Evolutionary conservation across 2,329 filamentous ascomycete genomes (phyloP).

Genomic region (Ploettnerulaceae sp.): DNA sequence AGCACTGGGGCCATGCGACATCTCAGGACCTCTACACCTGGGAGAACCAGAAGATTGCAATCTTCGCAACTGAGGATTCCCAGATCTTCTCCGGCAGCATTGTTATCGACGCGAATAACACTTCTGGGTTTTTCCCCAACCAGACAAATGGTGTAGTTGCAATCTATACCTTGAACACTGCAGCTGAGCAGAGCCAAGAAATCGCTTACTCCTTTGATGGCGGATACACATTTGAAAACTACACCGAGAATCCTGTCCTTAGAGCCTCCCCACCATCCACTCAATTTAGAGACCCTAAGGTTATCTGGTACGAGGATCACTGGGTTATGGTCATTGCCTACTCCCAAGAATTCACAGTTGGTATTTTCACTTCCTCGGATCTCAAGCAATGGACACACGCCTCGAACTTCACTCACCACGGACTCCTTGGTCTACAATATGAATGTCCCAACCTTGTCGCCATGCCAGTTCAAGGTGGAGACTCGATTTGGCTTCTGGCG

Average conservation of each 20-base stretch:
- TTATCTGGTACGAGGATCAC: constrained; percentile 50
- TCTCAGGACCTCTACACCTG: constrained; percentile 58
- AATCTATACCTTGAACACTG: constrained; percentile 44
- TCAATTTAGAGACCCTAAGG: constrained; percentile 63
- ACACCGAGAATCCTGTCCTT: constrained; percentile 56
- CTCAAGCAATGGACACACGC: constrained; percentile 53
- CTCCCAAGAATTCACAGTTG: constrained; percentile 50
- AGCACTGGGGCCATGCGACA: constrained; percentile 65
- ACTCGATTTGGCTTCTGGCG: constrained; percentile 40
- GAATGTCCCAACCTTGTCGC: constrained; percentile 60
- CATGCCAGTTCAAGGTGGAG: constrained; percentile 42
- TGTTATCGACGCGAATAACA: constrained; percentile 59
- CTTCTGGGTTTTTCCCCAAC: constrained; percentile 58
- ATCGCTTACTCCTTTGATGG: constrained; percentile 59
- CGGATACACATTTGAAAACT: constrained; percentile 57
- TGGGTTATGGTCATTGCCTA: constrained; percentile 58
- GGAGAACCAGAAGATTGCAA: constrained; percentile 59
- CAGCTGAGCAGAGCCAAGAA: constrained; percentile 46
- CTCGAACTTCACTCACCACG: constrained; percentile 54
- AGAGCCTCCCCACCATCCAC: constrained; percentile 39
- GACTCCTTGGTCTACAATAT: constrained; percentile 39
- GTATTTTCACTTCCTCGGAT: constrained; percentile 57
- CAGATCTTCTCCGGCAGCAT: constrained; percentile 50
- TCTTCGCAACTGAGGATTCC: constrained; percentile 44
- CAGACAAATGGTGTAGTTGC: constrained; percentile 59